Evolutionary conservation across 345 rosid genomes (phyloP).

Genomic region (Populus ilicifolia): DNA sequence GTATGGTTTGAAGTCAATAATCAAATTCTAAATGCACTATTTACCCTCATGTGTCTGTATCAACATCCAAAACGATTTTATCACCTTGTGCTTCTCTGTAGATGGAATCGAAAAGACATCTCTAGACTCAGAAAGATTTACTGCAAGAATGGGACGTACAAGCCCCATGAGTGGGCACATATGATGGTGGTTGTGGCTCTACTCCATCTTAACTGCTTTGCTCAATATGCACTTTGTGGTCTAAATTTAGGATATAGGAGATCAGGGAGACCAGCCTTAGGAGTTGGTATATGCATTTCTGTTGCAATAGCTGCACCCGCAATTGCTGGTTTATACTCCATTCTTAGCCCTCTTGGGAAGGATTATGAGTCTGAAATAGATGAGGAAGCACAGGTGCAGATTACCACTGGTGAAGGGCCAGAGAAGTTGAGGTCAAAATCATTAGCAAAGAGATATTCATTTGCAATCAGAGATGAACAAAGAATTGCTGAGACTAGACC

Average conservation of each 20-base stretch:
- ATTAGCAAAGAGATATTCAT: slow-evolving; percentile 63
- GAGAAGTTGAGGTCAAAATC: slow-evolving; percentile 25
- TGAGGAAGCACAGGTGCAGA: slow-evolving; percentile 57
- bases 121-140: slow-evolving; percentile 64
- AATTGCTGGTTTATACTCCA: slow-evolving; percentile 67
- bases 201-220: slow-evolving; percentile 86
- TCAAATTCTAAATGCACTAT: slow-evolving; percentile 83
- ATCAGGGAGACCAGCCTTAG: slow-evolving; percentile 76
- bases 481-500: slow-evolving; percentile 48
- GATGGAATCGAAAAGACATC: slow-evolving; percentile 73
- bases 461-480: slow-evolving; percentile 44
- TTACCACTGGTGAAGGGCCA: slow-evolving; percentile 25
- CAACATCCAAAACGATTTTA: slow-evolving; percentile 87
- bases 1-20: slow-evolving; percentile 94
- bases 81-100: slow-evolving; percentile 71
- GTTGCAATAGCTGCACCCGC: slow-evolving; percentile 91
- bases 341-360: slow-evolving; percentile 80
- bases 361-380: slow-evolving; percentile 58
- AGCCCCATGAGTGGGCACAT: slow-evolving; percentile 88
- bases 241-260: slow-evolving; percentile 76
- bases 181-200: slow-evolving; percentile 76
- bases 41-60: slow-evolving; percentile 91
- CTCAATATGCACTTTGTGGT: slow-evolving; percentile 93
- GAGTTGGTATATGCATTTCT: slow-evolving; percentile 78
- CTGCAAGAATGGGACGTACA: slow-evolving; percentile 82